These are phyloP conservation scores for Phialemonium atrogriseum DNA, from an alignment of 2,329 filamentous ascomycete species.

Conservation along the genomic window DNA sequence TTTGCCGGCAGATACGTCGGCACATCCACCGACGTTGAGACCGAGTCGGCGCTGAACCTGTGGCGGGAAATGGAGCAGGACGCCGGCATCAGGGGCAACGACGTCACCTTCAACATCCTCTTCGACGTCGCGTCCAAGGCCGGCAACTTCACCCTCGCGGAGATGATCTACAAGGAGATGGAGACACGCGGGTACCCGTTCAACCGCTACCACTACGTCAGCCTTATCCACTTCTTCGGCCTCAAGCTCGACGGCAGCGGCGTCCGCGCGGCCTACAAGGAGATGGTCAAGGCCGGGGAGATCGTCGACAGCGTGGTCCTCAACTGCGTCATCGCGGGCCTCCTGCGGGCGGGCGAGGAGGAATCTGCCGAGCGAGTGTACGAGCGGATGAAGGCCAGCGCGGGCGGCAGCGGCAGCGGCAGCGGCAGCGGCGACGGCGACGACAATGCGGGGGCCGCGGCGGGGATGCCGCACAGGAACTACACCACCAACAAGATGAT, in stretches of 20 bases:
- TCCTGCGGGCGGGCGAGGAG: conserved; percentile 70
- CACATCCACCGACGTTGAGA: conserved; percentile 46
- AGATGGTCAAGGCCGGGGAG: conserved; percentile 77
- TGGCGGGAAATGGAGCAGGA: conserved; percentile 87
- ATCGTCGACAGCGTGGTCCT: conserved; percentile 81
- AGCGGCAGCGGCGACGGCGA: too few species aligned
- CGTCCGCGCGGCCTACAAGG: conserved; percentile 68
- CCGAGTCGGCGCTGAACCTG: conserved; percentile 62
- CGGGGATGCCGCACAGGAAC: conserved; percentile 32
- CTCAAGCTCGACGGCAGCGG: conserved; percentile 64
- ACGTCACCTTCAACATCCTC: conserved; percentile 87
- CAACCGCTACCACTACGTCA: conserved; percentile 75
- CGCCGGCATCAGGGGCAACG: conserved; percentile 55
- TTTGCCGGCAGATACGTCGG: conserved; percentile 68
- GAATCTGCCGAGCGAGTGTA: conserved; percentile 74
- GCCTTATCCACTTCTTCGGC: conserved; percentile 77
- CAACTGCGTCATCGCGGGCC: conserved; percentile 75
- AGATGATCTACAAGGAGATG: conserved; percentile 82
- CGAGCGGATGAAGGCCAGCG: conserved; percentile 66
- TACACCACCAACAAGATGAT: conserved; percentile 41
- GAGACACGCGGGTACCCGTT: conserved; percentile 55
- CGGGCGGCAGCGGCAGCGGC: conserved; percentile 24
- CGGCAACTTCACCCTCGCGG: conserved; percentile 73
- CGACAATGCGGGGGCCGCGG: too few species aligned
- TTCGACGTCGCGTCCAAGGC: conserved; percentile 84